Evolutionary conservation across 352 stramenopile species (phyloP).

Genomic region (Thalassiosira delicatula): DNA sequence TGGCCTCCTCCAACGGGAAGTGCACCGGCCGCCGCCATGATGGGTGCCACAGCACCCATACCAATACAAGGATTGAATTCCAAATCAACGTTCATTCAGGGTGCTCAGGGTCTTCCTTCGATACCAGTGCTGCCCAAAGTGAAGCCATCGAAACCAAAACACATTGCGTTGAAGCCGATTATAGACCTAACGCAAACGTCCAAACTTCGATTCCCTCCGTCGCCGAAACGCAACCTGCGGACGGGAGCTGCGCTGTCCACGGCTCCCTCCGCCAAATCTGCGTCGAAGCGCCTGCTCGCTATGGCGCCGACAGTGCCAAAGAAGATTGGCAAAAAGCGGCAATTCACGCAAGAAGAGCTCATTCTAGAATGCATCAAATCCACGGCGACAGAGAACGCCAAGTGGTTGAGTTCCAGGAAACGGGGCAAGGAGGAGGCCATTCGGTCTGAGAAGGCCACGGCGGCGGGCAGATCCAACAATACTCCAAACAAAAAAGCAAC

Average conservation of each 20-base stretch:
- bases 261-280: conserved; percentile 23
- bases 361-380: conserved; percentile 79
- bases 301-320: conserved; percentile 36
- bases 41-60: background rate
- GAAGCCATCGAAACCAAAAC: background rate
- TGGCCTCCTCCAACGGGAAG: conserved; percentile 43
- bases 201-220: background rate
- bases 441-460: conserved; percentile 20
- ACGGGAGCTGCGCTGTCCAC: conserved; percentile 25
- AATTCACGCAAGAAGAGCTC: conserved; percentile 83
- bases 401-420: conserved; percentile 79
- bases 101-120: background rate
- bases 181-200: background rate
- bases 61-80: background rate
- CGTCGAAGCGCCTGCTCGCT: conserved; percentile 8
- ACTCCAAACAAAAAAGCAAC: conserved; percentile 37
- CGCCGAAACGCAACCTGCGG: conserved; percentile 4
- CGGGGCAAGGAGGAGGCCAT: conserved; percentile 60
- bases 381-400: conserved; percentile 79
- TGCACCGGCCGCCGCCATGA: background rate
- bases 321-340: conserved; percentile 53
- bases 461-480: conserved; percentile 44
- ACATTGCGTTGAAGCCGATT: background rate
- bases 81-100: conserved; percentile 6
- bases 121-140: background rate